These are phyloP conservation scores for Syzygium oleosum DNA, from an alignment of 345 rosid genomes.

Conservation along the genomic window DNA sequence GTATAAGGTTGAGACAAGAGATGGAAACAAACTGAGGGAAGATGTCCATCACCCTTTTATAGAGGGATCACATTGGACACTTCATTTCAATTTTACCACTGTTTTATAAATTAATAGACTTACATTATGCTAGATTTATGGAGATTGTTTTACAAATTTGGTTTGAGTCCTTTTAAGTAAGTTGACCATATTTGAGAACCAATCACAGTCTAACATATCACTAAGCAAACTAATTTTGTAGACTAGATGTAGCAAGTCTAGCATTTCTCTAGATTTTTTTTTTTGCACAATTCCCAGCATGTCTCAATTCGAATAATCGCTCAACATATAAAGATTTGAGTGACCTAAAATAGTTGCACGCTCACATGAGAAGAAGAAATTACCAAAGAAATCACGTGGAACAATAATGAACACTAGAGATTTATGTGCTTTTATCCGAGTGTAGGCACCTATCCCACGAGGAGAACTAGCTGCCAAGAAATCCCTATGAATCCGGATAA, in stretches of 20 bases:
- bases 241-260: background rate
- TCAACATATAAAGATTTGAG: background rate
- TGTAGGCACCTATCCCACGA: accelerated
- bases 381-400: background rate
- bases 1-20: too few relatives aligned
- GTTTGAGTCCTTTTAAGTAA: background rate
- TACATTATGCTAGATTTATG: background rate
- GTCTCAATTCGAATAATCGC: background rate
- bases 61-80: background rate
- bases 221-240: background rate
- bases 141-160: too few relatives aligned
- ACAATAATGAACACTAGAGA: background rate
- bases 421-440: background rate
- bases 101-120: too few relatives aligned
- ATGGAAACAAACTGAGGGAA: background rate
- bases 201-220: background rate
- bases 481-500: background rate
- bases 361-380: background rate
- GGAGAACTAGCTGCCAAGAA: background rate
- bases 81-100: background rate
- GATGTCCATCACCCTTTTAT: background rate
- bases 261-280: background rate
- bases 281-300: background rate
- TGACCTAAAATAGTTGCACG: background rate
- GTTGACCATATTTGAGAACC: background rate